These are phyloP conservation scores for Botryosphaeria agaves DNA, from an alignment of 2,329 filamentous ascomycete species.

Conservation along the genomic window DNA sequence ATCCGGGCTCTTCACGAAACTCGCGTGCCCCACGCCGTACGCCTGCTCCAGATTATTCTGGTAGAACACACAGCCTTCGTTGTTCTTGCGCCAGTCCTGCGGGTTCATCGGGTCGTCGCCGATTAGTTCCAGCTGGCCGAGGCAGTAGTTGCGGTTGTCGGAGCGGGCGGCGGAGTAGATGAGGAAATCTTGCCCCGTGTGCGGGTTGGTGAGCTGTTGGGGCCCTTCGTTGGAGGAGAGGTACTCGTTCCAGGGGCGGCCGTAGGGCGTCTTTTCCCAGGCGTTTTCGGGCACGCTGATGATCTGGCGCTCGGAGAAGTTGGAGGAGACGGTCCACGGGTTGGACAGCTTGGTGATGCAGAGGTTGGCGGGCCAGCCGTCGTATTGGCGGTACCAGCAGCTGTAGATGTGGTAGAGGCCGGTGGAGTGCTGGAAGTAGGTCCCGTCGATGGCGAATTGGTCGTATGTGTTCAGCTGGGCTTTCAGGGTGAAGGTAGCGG, in stretches of 20 bases:
- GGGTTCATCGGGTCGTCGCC: conserved; percentile 32
- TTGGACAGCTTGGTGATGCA: conserved; percentile 33
- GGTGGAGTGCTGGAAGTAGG: conserved; percentile 28
- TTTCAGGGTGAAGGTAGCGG: conserved; percentile 25
- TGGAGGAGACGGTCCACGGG: conserved; percentile 28
- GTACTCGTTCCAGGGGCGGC: conserved; percentile 26
- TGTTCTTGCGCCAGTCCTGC: conserved; percentile 29
- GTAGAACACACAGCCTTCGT: conserved; percentile 30
- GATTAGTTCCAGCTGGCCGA: conserved; percentile 31
- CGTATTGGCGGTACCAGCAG: conserved; percentile 25
- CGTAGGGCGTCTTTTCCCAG: conserved; percentile 35
- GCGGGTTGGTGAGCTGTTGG: conserved; percentile 29
- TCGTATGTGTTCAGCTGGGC: conserved; percentile 31
- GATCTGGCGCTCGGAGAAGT: conserved; percentile 28
- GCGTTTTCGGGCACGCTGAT: conserved; percentile 28
- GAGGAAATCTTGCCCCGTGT: conserved; percentile 29
- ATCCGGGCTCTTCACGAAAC: conserved; percentile 31
- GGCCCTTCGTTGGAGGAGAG: conserved; percentile 33
- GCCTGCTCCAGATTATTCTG: conserved; percentile 26
- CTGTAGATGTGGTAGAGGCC: conserved; percentile 24
- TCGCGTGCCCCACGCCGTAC: conserved; percentile 33
- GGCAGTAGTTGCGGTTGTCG: conserved; percentile 36
- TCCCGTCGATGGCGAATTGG: conserved; percentile 37
- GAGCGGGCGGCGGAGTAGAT: conserved; percentile 31
- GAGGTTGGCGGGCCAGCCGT: conserved; percentile 33